Base-by-base conservation (phyloP, 768 basidiomycete species). In the Mycena venus region DNA sequence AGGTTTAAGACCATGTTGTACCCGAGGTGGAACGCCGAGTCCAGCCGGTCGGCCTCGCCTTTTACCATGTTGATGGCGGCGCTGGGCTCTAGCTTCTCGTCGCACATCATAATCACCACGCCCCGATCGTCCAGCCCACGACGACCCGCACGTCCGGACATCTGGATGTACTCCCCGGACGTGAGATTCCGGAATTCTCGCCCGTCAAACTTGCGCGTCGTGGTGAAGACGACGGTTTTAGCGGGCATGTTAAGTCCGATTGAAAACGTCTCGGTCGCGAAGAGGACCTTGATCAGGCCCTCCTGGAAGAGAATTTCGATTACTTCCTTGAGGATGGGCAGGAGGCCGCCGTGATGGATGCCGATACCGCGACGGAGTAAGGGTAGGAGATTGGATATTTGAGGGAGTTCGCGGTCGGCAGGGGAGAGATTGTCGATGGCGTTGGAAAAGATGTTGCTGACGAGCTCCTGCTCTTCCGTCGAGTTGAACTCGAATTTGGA, bases 261-360 rank as follows among this genome's bases (percentile, higher is more conserved):
- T 19, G 97, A 98, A 85, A 99, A 99, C 0, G 98, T 99, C 85
- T 99, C 98, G 0, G 98, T 99, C 9, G 98, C 98, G 79, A 99
- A 99, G 47, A 99, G 90, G 36, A 96, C 97, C 82, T 99, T 99
- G 86, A 99, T 96, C 55, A 99, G 88, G 12, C 98, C 97, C 80
- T 99, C 97, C 82, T 99, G 97, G 87, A 99, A 99, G 51, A 99
- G 90, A 70, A 99, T 98, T 83, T 99, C 98, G 83, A 99, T 99
- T 59, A 99, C 97, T 82, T 99, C 98, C 82, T 99, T 99, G 51
- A 99, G 89, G 75, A 99, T 98, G 0, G 98, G 98, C 21, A 99
- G 90, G 44, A 99, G 91, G 51, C 98, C 98, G 47, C 98, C 97
- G 79, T 99, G 98, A 88, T 99, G 98, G 78, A 99, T 97, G 65